phyloP scores from a whole-genome alignment of 352 stramenopile species.

The Phytophthora rubi region DNA sequence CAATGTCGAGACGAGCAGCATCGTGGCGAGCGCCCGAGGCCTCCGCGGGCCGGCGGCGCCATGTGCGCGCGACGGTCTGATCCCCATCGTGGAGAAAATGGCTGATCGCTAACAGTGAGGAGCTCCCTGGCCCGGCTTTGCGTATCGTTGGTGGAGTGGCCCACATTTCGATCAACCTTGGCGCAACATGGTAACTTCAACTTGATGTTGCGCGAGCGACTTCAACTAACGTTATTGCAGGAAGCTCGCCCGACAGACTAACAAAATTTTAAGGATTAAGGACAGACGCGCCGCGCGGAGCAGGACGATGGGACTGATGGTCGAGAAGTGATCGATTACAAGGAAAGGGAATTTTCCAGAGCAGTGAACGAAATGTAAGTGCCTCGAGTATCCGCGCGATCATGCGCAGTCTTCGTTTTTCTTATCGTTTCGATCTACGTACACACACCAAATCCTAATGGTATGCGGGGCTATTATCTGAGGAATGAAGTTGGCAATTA shows the following conservation, averaged over 20 bases:
- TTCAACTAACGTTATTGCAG: not conserved
- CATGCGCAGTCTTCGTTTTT: not conserved
- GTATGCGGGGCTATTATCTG: too few species aligned
- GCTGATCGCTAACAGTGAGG: not conserved
- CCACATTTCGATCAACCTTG: constrained; percentile 15
- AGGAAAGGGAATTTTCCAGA: not conserved
- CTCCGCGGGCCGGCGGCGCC: constrained; percentile 4
- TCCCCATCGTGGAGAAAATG: constrained; percentile 32
- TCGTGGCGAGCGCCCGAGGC: not conserved
- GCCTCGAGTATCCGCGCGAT: not conserved
- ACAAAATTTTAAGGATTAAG: too few species aligned
- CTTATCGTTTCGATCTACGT: not conserved
- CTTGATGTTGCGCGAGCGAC: not conserved
- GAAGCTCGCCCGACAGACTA: not conserved
- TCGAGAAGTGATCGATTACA: not conserved
- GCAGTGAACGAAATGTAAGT: not conserved
- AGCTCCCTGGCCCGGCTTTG: constrained; percentile 17
- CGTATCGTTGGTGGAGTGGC: constrained; percentile 10
- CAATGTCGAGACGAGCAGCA: constrained; percentile 7
- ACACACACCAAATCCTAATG: not conserved
- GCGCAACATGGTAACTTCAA: constrained; percentile 16
- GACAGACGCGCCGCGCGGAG: too few species aligned
- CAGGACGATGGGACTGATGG: not conserved
- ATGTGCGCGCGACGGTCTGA: constrained; percentile 31
- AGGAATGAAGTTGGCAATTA: not conserved